Evolutionary conservation across 2,329 filamentous ascomycete genomes (phyloP).

Genomic region (Ophiobolus disseminans): DNA sequence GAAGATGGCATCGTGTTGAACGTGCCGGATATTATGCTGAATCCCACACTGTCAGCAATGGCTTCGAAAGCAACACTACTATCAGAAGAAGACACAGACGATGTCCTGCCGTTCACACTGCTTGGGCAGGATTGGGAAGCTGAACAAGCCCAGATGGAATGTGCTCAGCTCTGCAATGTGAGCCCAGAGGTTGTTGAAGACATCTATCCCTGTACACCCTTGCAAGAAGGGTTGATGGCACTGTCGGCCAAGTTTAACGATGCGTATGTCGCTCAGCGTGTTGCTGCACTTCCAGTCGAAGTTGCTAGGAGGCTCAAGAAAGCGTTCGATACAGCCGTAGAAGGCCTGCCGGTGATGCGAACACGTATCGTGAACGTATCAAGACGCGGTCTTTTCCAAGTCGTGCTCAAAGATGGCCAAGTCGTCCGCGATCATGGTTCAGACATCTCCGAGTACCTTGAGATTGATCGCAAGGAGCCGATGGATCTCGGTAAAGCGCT

Average conservation of each 20-base stretch:
- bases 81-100: constrained; percentile 20
- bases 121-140: constrained; percentile 31
- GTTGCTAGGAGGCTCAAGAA: constrained; percentile 40
- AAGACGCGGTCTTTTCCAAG: constrained; percentile 48
- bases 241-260: constrained; percentile 47
- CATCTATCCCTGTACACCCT: constrained; percentile 52
- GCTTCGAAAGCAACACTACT: constrained; percentile 45
- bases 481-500: constrained; percentile 52
- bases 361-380: constrained; percentile 50
- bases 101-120: constrained; percentile 45
- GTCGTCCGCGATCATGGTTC: constrained; percentile 38
- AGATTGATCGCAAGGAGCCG: constrained; percentile 37
- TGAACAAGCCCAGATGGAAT: constrained; percentile 47
- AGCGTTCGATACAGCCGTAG: constrained; percentile 47
- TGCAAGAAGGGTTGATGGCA: constrained; percentile 52
- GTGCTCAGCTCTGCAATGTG: constrained; percentile 43
- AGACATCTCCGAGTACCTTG: constrained; percentile 44
- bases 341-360: constrained; percentile 46
- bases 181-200: constrained; percentile 43
- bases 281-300: constrained; percentile 42
- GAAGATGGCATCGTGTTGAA: constrained; percentile 58
- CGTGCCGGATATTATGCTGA: constrained; percentile 63
- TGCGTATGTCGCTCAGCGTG: constrained; percentile 50
- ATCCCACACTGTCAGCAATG: constrained; percentile 56
- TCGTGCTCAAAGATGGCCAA: constrained; percentile 43